A percentile compares a stretch with the other conserved stretches of the same genome.
These are phyloP conservation scores for Corynascus novoguineensis DNA, from an alignment of 495 filamentous ascomycete genomes.

Conservation along the genomic window DNA sequence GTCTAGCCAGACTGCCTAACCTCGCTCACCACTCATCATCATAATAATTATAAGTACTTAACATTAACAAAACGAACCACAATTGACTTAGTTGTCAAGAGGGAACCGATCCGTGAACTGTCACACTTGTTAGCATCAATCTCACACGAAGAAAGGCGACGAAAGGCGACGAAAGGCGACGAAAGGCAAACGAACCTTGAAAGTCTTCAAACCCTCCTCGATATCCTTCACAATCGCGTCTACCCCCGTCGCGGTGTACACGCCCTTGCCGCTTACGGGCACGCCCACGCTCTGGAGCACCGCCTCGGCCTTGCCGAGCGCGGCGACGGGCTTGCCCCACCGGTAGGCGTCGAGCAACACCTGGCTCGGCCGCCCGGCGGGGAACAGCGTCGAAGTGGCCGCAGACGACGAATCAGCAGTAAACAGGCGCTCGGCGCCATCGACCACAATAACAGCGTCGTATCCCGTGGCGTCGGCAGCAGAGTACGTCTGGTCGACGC, in stretches of 20 bases:
- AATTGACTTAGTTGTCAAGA: constrained; percentile 34
- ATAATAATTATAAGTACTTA: background rate
- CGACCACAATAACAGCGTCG: constrained; percentile 60
- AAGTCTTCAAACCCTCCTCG: constrained; percentile 56
- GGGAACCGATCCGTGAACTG: constrained; percentile 51
- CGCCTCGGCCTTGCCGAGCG: constrained; percentile 42
- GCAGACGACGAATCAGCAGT: too few species aligned
- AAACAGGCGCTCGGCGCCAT: constrained; percentile 55
- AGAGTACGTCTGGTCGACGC: constrained; percentile 65
- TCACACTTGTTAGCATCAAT: background rate
- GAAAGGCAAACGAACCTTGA: constrained; percentile 50
- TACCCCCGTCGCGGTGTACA: constrained; percentile 40
- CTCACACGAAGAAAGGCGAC: background rate
- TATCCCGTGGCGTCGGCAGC: constrained; percentile 64
- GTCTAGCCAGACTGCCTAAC: too few species aligned
- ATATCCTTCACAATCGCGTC: constrained; percentile 42
- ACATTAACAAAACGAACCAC: background rate
- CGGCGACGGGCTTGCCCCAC: constrained; percentile 69
- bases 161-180: background rate
- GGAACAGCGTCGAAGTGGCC: constrained; percentile 50
- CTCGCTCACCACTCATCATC: too few species aligned
- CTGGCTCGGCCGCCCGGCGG: constrained; percentile 57
- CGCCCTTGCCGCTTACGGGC: constrained; percentile 40
- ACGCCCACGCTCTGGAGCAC: constrained; percentile 39
- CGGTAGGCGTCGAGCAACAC: constrained; percentile 61